These are phyloP conservation scores for Aspergillus persii DNA, from an alignment of 2,329 filamentous ascomycete species.

Conservation along the genomic window DNA sequence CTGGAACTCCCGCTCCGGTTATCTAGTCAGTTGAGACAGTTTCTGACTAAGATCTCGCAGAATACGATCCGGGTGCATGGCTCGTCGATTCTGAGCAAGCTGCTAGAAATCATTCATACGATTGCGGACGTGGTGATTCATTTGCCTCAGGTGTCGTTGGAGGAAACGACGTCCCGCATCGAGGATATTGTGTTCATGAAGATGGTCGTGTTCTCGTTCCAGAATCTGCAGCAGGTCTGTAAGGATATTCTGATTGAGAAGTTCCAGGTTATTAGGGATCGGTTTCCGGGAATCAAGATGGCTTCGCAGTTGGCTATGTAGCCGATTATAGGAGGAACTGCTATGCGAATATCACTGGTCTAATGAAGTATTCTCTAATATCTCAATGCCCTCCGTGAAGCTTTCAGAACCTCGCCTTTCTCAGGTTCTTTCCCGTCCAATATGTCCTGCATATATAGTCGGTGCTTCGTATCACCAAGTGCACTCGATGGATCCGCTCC, in stretches of 20 bases:
- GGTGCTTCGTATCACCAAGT: not conserved
- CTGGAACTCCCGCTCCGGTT: conserved; percentile 47
- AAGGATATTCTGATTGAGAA: conserved; percentile 46
- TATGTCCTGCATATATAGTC: not conserved
- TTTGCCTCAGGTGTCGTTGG: conserved; percentile 46
- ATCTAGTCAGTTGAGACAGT: conserved; percentile 44
- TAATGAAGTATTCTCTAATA: no score
- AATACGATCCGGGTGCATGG: conserved; percentile 56
- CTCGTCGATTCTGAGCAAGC: conserved; percentile 56
- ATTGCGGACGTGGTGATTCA: conserved; percentile 58
- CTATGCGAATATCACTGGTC: no score
- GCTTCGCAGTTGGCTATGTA: conserved; percentile 16
- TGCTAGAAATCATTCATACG: conserved; percentile 61
- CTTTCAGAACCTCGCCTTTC: no score
- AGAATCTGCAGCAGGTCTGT: conserved; percentile 48
- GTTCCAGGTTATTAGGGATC: conserved; percentile 32
- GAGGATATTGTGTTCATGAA: conserved; percentile 56
- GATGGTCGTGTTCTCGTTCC: conserved; percentile 51
- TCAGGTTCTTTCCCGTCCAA: not conserved
- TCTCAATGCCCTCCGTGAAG: no score
- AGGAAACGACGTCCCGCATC: conserved; percentile 49
- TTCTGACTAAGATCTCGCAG: conserved; percentile 42
- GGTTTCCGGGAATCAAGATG: conserved; percentile 19
- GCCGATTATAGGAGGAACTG: not conserved
- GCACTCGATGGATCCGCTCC: not conserved